Conservation (phyloP, 352 stramenopile genomes). For the Phytopythium montanum region DNA sequence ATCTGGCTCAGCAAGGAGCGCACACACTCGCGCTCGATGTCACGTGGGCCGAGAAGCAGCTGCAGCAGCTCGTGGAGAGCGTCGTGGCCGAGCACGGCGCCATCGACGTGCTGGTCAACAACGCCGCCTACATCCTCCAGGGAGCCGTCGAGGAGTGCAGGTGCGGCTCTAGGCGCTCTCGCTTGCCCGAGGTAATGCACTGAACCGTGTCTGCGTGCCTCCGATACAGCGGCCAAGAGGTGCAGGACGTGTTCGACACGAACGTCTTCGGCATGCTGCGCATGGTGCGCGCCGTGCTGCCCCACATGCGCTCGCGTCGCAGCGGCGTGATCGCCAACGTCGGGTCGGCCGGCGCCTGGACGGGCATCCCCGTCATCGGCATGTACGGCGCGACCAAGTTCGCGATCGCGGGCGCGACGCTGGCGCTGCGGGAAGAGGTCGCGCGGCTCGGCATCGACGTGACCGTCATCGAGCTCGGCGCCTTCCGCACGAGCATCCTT, state of each 20-base stretch:
- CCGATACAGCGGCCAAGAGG: conserved; percentile 18
- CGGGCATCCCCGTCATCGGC: conserved; percentile 18
- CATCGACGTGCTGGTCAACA: conserved; percentile 42
- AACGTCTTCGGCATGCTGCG: conserved; percentile 42
- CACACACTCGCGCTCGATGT: conserved; percentile 31
- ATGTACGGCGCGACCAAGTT: conserved; percentile 44
- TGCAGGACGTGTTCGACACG: conserved; percentile 36
- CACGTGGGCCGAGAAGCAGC: conserved; percentile 22
- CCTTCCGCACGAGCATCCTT: conserved; percentile 33
- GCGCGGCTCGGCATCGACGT: conserved; percentile 33
- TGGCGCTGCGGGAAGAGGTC: conserved; percentile 31
- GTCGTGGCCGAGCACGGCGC: conserved; percentile 18
- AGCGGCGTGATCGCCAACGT: conserved; percentile 39
- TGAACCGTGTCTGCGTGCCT: background rate
- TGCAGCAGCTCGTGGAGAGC: conserved; percentile 18
- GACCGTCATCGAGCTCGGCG: conserved; percentile 31
- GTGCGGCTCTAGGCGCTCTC: background rate
- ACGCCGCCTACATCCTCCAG: conserved; percentile 34
- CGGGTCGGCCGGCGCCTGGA: conserved; percentile 32
- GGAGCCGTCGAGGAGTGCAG: conserved; percentile 37
- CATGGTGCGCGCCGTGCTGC: conserved; percentile 28
- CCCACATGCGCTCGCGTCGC: conserved; percentile 31
- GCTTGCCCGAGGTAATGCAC: too few relatives aligned
- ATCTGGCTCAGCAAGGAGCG: conserved; percentile 25
- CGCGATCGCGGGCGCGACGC: conserved; percentile 27